A percentile compares a stretch with the other conserved stretches of the same genome.
Conservation (phyloP, 352 stramenopile species). For the Globisporangium megalacanthum region DNA sequence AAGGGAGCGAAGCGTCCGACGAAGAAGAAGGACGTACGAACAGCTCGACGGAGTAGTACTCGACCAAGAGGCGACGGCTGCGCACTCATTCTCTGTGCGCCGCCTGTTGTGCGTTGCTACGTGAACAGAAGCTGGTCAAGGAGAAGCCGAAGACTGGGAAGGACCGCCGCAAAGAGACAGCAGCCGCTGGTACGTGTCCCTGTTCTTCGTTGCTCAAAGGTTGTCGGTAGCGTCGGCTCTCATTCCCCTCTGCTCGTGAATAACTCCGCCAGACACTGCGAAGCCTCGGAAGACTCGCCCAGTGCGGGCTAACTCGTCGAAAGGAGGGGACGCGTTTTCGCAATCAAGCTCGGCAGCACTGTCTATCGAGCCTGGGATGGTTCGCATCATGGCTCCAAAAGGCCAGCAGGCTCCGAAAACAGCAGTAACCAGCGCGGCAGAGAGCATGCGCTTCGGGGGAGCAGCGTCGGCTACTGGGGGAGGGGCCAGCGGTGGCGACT, state of each 20-base stretch:
- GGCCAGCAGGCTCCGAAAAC: background rate
- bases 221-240: too few relatives aligned
- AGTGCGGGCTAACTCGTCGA: slow-evolving; percentile 15
- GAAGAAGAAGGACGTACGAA: slow-evolving; percentile 41
- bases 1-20: slow-evolving; percentile 34
- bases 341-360: background rate
- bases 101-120: background rate
- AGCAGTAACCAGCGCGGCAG: background rate
- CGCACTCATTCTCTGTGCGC: too few relatives aligned
- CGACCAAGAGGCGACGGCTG: background rate
- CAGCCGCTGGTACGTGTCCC: background rate
- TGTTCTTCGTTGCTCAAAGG: background rate
- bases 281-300: slow-evolving; percentile 40
- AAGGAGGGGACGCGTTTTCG: slow-evolving; percentile 31
- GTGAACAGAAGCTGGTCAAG: slow-evolving; percentile 12
- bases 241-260: background rate
- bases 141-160: slow-evolving; percentile 17
- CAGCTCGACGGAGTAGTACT: background rate
- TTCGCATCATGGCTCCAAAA: slow-evolving; percentile 56
- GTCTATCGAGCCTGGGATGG: slow-evolving; percentile 28
- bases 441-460: background rate
- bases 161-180: slow-evolving; percentile 6
- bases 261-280: slow-evolving; percentile 17
- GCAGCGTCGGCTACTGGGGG: background rate
- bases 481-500: background rate